These are phyloP conservation scores for Penicillium desertorum DNA, from an alignment of 495 filamentous ascomycete genomes.

Conservation along the genomic window DNA sequence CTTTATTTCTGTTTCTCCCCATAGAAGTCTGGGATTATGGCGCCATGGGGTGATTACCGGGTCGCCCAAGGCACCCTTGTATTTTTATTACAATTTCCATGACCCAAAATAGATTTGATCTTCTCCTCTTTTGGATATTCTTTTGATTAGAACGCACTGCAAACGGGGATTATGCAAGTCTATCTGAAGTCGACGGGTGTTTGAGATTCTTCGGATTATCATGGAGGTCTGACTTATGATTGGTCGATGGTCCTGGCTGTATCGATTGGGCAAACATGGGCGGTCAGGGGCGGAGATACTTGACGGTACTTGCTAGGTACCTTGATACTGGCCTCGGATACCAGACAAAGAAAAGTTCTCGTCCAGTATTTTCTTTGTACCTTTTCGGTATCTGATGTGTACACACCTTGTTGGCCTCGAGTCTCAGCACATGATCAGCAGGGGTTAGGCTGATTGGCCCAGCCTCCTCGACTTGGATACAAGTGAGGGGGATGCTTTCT, in stretches of 20 bases:
- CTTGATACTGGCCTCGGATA: too few species aligned
- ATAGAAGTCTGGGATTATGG: slow-evolving; percentile 29
- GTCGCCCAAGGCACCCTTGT: slow-evolving; percentile 32
- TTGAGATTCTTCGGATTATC: neutral
- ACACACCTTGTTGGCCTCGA: slow-evolving; percentile 9
- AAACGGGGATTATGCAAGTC: neutral
- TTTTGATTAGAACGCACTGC: slow-evolving; percentile 6
- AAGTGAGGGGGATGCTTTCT: slow-evolving; percentile 28
- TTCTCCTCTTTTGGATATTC: slow-evolving; percentile 14
- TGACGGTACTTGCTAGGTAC: neutral
- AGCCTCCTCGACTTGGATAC: slow-evolving; percentile 24
- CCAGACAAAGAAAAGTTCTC: slow-evolving; percentile 4
- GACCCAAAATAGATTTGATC: slow-evolving; percentile 34
- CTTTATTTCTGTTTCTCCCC: slow-evolving; percentile 25
- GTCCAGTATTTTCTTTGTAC: neutral
- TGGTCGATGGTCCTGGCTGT: neutral
- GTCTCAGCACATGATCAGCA: slow-evolving; percentile 16
- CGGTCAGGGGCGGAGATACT: slow-evolving; percentile 13
- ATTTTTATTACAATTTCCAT: slow-evolving; percentile 40
- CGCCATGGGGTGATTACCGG: slow-evolving; percentile 32
- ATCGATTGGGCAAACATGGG: slow-evolving; percentile 14
- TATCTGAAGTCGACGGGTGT: neutral
- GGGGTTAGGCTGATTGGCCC: slow-evolving; percentile 28
- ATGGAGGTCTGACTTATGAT: slow-evolving; percentile 2
- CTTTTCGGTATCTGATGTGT: slow-evolving; percentile 2